phyloP scores from a whole-genome alignment of 2,329 filamentous ascomycete genomes.

The Immersiporthe knoxdaviesiana region DNA sequence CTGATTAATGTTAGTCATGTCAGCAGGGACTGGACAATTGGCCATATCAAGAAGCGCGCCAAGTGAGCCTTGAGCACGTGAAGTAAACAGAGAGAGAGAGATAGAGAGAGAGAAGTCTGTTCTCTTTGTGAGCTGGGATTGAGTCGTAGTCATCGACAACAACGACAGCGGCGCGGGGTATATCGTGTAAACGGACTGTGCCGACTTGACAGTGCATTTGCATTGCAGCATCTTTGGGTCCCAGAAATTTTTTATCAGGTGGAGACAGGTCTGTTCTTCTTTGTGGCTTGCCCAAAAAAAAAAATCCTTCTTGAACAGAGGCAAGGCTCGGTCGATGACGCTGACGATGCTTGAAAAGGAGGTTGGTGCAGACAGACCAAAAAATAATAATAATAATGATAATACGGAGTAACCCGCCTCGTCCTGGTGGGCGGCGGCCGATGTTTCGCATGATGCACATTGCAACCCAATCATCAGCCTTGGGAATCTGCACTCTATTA shows the following conservation, averaged over 20 bases:
- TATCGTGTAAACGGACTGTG: constrained; percentile 21
- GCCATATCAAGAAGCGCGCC: constrained; percentile 13
- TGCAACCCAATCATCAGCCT: background rate
- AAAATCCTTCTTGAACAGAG: background rate
- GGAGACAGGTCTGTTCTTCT: background rate
- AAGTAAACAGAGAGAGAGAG: no score
- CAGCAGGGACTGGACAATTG: background rate
- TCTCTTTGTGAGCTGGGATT: constrained; percentile 13
- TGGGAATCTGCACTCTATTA: background rate
- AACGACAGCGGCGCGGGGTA: background rate
- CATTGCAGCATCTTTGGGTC: background rate
- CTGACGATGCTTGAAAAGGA: constrained; percentile 2
- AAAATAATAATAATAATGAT: background rate
- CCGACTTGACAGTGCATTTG: constrained; percentile 20
- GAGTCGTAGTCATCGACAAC: constrained; percentile 6
- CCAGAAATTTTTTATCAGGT: background rate
- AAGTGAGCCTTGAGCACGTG: constrained; percentile 16
- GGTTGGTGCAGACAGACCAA: background rate
- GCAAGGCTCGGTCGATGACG: constrained; percentile 6
- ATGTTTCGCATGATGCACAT: constrained; percentile 1
- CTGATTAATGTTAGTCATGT: constrained; percentile 6
- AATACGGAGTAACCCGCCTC: background rate
- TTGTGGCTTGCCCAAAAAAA: no score
- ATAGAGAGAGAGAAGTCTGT: background rate
- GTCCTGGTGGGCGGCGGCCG: background rate